Conservation (phyloP, 2,329 filamentous ascomycete genomes). For the Pseudogymnoascus sp. region DNA sequence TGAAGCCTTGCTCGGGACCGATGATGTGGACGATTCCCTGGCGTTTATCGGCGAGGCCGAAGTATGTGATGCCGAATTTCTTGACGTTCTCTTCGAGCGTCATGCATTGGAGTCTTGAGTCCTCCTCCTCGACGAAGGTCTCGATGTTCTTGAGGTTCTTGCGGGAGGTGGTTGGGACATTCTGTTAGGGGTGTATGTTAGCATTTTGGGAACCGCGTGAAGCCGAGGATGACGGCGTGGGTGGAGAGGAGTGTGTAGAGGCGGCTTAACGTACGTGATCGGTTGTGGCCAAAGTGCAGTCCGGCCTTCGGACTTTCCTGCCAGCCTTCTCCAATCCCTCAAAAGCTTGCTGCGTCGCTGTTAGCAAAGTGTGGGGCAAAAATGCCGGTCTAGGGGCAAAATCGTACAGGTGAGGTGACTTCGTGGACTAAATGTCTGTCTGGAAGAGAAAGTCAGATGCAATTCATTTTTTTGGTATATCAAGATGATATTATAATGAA, state of each 20-base stretch:
- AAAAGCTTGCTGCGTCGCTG: slow-evolving; percentile 70
- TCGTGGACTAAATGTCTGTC: slow-evolving; percentile 96
- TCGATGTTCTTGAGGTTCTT: slow-evolving; percentile 91
- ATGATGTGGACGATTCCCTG: slow-evolving; percentile 99
- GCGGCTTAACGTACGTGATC: slow-evolving; percentile 66
- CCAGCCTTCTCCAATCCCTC: slow-evolving; percentile 87
- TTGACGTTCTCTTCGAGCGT: slow-evolving; percentile 97
- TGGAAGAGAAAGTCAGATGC: slow-evolving; percentile 30
- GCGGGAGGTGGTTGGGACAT: slow-evolving; percentile 83
- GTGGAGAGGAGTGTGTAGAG: background rate
- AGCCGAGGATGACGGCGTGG: background rate
- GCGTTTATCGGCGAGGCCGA: slow-evolving; percentile 89
- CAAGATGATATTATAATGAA: background rate
- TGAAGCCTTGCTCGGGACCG: slow-evolving; percentile 97
- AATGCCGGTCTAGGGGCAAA: background rate
- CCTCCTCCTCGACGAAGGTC: slow-evolving; percentile 88
- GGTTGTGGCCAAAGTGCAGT: slow-evolving; percentile 93
- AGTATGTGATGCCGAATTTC: slow-evolving; percentile 93
- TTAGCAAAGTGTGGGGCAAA: slow-evolving; percentile 13
- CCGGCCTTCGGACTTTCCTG: slow-evolving; percentile 80
- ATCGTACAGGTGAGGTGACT: slow-evolving; percentile 84
- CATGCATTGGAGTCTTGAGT: slow-evolving; percentile 86
- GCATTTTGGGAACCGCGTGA: slow-evolving; percentile 10
- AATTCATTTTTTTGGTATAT: background rate
- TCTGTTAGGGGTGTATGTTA: slow-evolving; percentile 42